A percentile compares a stretch with the other conserved stretches of the same genome.
phyloP scores from a whole-genome alignment of 441 rosid species.

The Metrosideros polymorpha region DNA sequence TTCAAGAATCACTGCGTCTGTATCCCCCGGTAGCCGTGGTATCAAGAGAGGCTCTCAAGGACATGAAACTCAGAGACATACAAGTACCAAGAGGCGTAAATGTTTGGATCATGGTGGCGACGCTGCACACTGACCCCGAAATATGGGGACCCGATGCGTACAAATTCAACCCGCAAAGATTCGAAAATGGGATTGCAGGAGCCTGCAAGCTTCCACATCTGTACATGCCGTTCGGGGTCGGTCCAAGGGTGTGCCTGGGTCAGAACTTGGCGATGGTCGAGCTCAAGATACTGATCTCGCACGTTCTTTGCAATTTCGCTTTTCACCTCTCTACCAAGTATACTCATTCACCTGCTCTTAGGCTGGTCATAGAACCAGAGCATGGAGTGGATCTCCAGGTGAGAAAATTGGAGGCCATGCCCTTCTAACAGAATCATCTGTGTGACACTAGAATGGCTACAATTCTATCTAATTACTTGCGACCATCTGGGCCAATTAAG shows the following conservation, averaged over 20 bases:
- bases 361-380: background rate
- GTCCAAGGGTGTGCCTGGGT: background rate
- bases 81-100: conserved; percentile 18
- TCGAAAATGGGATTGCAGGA: background rate
- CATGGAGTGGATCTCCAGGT: background rate
- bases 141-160: background rate
- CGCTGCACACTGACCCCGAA: background rate
- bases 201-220: background rate
- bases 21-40: conserved; percentile 7
- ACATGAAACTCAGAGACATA: background rate
- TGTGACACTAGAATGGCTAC: background rate
- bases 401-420: background rate
- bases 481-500: background rate
- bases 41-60: conserved; percentile 19
- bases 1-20: conserved; percentile 19
- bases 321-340: background rate
- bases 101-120: conserved; percentile 6
- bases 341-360: background rate
- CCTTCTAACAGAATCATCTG: background rate
- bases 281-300: background rate
- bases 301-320: background rate
- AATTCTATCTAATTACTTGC: background rate
- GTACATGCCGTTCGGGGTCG: background rate
- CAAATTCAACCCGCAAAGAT: background rate
- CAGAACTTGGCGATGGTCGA: background rate